These are phyloP conservation scores for Heritiera fomes DNA, from an alignment of 345 rosid species.

Conservation along the genomic window DNA sequence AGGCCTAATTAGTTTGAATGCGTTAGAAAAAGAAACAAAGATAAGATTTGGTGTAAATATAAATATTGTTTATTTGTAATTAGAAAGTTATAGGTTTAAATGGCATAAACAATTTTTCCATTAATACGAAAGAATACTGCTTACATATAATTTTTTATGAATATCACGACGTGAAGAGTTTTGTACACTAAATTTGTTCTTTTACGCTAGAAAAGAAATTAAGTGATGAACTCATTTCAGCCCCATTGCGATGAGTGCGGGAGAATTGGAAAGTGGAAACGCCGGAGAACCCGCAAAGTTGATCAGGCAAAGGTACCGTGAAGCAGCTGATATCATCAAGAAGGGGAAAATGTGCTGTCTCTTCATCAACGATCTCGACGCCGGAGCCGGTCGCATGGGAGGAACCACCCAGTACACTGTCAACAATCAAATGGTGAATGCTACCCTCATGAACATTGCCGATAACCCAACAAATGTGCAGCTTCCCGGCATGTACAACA, in stretches of 20 bases:
- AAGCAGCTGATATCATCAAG: conserved; percentile 90
- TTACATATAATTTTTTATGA: too few relatives aligned
- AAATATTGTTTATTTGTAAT: too few relatives aligned
- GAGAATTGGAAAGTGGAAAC: conserved; percentile 98
- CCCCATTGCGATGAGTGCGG: conserved; percentile 99
- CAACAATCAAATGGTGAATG: conserved; percentile 99
- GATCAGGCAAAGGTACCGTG: conserved; percentile 98
- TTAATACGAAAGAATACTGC: too few relatives aligned
- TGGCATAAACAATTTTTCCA: too few relatives aligned
- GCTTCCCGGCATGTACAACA: conserved; percentile 99
- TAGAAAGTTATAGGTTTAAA: too few relatives aligned
- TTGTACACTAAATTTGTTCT: too few relatives aligned
- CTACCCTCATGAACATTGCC: conserved; percentile 99
- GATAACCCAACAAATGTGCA: conserved; percentile 92
- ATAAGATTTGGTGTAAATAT: too few relatives aligned
- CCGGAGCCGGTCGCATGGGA: conserved; percentile 94
- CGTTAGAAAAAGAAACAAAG: not conserved
- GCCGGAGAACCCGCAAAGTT: conserved; percentile 95
- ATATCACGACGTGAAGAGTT: too few relatives aligned
- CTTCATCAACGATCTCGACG: conserved; percentile 97
- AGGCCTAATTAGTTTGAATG: not conserved
- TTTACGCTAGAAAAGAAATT: not conserved
- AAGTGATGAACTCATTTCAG: conserved; percentile 36
- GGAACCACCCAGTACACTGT: conserved; percentile 98
- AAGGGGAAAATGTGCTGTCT: conserved; percentile 96